Evolutionary conservation across 2,329 filamentous ascomycete species (phyloP).

Genomic region (Diaporthe eres): DNA sequence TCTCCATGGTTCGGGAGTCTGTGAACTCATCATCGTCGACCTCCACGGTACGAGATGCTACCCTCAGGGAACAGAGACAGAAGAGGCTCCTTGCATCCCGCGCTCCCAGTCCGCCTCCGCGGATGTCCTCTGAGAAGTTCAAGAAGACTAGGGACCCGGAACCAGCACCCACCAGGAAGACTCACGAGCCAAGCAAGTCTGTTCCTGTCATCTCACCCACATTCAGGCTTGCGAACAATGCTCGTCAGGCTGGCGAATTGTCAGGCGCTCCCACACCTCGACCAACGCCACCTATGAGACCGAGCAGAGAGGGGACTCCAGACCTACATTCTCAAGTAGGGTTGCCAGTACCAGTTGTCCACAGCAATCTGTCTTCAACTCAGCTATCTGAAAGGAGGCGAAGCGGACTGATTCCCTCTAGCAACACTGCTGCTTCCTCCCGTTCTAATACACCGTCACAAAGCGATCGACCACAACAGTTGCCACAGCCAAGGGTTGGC

Average conservation of each 20-base stretch:
- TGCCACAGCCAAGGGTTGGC: conserved; percentile 49
- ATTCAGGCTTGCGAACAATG: conserved; percentile 45
- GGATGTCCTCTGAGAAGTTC: conserved; percentile 73
- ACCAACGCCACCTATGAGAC: conserved; percentile 67
- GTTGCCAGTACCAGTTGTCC: conserved; percentile 69
- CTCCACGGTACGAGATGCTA: conserved; percentile 73
- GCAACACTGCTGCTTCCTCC: conserved; percentile 2
- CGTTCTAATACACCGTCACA: conserved; percentile 53
- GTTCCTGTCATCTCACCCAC: conserved; percentile 45
- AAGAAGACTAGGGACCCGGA: conserved; percentile 55
- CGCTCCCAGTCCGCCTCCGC: conserved; percentile 73
- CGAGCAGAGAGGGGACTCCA: conserved; percentile 78
- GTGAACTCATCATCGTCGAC: conserved; percentile 80
- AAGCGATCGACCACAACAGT: conserved; percentile 49
- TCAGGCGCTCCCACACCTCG: conserved; percentile 49
- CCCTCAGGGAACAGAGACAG: conserved; percentile 61
- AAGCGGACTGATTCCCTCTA: conserved; percentile 48
- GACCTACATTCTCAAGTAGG: conserved; percentile 71
- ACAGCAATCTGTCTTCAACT: conserved; percentile 70
- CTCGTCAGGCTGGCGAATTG: conserved; percentile 47
- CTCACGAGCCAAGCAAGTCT: conserved; percentile 48
- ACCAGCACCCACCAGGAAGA: conserved; percentile 56
- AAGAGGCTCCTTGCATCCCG: conserved; percentile 61
- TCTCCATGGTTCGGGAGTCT: conserved; percentile 78
- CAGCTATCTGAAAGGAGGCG: conserved; percentile 65